phyloP scores from a whole-genome alignment of 352 stramenopile species.

The Phytophthora multivora region DNA sequence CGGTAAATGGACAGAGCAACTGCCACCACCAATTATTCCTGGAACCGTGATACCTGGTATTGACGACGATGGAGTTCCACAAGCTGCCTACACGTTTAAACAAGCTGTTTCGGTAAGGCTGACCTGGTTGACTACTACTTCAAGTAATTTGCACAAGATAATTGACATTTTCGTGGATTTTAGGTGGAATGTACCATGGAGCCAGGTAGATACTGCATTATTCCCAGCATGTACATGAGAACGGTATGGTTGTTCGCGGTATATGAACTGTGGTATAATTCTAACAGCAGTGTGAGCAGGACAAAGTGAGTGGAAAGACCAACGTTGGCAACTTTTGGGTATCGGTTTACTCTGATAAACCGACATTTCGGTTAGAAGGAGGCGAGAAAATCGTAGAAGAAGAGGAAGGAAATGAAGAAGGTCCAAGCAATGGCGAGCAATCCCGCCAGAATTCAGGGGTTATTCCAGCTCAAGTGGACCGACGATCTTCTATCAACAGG shows the following conservation, averaged over 20 bases:
- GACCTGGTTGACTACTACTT: no score
- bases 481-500: constrained; percentile 25
- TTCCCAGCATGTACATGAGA: constrained; percentile 89
- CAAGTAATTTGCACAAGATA: no score
- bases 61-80: constrained; percentile 69
- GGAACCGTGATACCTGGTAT: constrained; percentile 66
- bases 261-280: not conserved
- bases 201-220: constrained; percentile 77
- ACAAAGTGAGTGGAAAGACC: constrained; percentile 76
- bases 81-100: constrained; percentile 85
- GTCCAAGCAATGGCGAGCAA: not conserved
- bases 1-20: constrained; percentile 47
- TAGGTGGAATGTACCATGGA: constrained; percentile 77
- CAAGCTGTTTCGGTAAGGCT: constrained; percentile 71
- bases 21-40: constrained; percentile 79
- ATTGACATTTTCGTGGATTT: not conserved
- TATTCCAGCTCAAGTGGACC: not conserved
- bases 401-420: constrained; percentile 67
- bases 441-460: constrained; percentile 8
- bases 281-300: constrained; percentile 31
- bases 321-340: constrained; percentile 86
- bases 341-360: constrained; percentile 79
- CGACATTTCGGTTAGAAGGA: constrained; percentile 69
- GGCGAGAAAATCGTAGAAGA: constrained; percentile 81
- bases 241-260: constrained; percentile 46